These are phyloP conservation scores for Iris pallida DNA, from an alignment of 116 monocot species.

Conservation along the genomic window DNA sequence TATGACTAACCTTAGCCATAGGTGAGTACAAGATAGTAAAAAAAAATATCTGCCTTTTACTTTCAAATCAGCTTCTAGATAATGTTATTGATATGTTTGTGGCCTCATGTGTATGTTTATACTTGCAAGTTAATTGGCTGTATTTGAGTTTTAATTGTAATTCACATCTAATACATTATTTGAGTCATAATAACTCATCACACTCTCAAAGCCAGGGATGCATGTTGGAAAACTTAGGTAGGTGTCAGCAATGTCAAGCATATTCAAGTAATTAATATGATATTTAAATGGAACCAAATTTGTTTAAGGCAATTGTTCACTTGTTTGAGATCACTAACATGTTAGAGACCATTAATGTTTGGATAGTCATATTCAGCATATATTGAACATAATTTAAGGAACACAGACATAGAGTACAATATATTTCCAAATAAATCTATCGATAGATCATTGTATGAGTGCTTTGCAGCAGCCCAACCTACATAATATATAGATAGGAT, in stretches of 20 bases:
- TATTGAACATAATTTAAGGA: neutral
- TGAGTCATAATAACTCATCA: too few relatives aligned
- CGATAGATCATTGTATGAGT: conserved; percentile 57
- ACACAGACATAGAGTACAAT: neutral
- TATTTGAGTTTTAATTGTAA: too few relatives aligned
- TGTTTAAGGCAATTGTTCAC: neutral
- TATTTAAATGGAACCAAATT: neutral
- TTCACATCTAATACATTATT: too few relatives aligned
- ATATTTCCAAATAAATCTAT: conserved; percentile 57
- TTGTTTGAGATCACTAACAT: neutral
- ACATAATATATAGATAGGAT: conserved; percentile 12
- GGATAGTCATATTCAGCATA: neutral
- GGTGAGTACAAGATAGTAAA: too few relatives aligned
- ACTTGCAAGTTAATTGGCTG: too few relatives aligned
- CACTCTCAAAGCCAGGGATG: too few relatives aligned
- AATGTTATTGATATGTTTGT: too few relatives aligned
- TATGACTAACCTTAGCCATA: too few relatives aligned
- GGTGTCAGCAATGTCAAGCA: neutral
- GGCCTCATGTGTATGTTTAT: too few relatives aligned
- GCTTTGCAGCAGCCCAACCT: conserved; percentile 74
- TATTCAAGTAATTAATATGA: neutral
- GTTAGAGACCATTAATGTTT: neutral
- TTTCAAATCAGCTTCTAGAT: too few relatives aligned
- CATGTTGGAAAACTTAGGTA: too few relatives aligned
- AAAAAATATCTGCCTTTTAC: too few relatives aligned